Evolutionary conservation across 225 moss, liverwort and hornwort species (phyloP).

Genomic region (Antitrichia curtipendula): DNA sequence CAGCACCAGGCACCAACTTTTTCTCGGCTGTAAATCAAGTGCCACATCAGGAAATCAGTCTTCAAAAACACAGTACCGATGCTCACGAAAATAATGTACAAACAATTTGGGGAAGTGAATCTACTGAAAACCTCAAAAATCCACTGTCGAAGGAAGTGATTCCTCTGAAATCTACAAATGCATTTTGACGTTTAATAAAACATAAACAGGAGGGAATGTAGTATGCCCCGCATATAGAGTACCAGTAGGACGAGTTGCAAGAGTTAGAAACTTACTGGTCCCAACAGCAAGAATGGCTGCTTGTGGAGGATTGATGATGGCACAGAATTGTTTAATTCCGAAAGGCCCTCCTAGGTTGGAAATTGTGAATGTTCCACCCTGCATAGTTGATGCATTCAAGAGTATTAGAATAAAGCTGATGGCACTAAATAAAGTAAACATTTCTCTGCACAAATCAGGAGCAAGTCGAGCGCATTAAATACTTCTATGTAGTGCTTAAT

Average conservation of each 20-base stretch:
- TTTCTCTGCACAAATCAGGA: background rate
- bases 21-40: constrained; percentile 43
- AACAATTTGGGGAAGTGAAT: background rate
- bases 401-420: background rate
- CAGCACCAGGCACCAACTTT: constrained; percentile 57
- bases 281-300: constrained; percentile 84
- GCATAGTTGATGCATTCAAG: background rate
- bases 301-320: constrained; percentile 90
- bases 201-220: background rate
- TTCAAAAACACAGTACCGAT: background rate
- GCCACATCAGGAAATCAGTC: background rate
- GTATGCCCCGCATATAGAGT: background rate
- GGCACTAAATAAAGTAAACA: background rate
- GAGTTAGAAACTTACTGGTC: constrained; percentile 33
- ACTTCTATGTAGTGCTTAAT: background rate
- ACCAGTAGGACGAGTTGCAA: background rate
- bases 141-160: background rate
- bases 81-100: background rate
- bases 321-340: constrained; percentile 91
- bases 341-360: constrained; percentile 68
- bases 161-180: background rate
- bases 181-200: background rate
- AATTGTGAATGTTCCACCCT: constrained; percentile 90
- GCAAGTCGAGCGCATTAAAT: background rate
- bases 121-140: background rate